Percentiles rank a stretch among this genome's conserved stretches.
phyloP scores from a whole-genome alignment of 2,329 filamentous ascomycete species.

The Xylaria sp. region DNA sequence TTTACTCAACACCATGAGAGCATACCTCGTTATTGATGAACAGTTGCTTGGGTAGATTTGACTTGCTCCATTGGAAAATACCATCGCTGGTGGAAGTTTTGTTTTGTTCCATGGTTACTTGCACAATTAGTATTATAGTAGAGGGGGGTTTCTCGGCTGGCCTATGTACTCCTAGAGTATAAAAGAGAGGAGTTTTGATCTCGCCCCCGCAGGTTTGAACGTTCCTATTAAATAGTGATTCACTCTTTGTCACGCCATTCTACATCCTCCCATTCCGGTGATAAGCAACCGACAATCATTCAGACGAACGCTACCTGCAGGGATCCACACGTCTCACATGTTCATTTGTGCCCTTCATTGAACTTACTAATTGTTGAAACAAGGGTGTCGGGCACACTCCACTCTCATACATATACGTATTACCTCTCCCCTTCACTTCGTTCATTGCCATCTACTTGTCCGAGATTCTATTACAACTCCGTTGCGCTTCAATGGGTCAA shows the following conservation, averaged over 20 bases:
- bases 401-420: no score
- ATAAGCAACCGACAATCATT: not conserved
- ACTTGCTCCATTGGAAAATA: conserved; percentile 46
- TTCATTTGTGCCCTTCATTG: not conserved
- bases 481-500: no score
- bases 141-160: no score
- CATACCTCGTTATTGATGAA: conserved; percentile 55
- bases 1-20: not conserved
- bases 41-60: conserved; percentile 52
- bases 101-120: conserved; percentile 18
- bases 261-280: no score
- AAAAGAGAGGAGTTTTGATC: not conserved
- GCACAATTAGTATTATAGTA: not conserved
- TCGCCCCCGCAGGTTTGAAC: not conserved
- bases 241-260: not conserved
- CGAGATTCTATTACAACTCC: no score
- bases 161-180: not conserved
- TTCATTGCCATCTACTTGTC: no score
- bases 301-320: not conserved
- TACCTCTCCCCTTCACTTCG: no score
- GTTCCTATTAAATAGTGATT: not conserved
- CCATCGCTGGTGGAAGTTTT: not conserved
- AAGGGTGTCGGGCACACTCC: no score
- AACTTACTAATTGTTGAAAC: no score
- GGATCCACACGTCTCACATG: not conserved